Conservation (phyloP, 495 filamentous ascomycete species). For the Pyronema omphalodes region DNA sequence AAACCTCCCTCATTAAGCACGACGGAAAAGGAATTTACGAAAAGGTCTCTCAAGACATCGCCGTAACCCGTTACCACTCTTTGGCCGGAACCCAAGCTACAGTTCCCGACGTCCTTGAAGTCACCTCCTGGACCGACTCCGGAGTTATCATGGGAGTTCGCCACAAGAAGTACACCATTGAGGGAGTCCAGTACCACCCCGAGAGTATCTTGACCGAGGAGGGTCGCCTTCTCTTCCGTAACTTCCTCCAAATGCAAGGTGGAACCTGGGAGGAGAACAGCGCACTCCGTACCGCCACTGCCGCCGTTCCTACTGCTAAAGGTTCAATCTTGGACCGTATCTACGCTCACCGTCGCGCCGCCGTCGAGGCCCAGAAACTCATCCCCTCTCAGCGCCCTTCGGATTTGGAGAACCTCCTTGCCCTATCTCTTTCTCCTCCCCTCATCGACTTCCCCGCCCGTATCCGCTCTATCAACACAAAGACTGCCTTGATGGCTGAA, state of each 20-base stretch:
- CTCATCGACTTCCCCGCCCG: slow-evolving; percentile 66
- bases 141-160: slow-evolving; percentile 91
- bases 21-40: slow-evolving; percentile 77
- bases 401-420: slow-evolving; percentile 75
- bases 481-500: slow-evolving; percentile 58
- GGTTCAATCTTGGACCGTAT: slow-evolving; percentile 67
- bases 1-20: slow-evolving; percentile 78
- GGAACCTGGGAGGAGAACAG: slow-evolving; percentile 82
- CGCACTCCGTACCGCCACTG: slow-evolving; percentile 26
- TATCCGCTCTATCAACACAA: slow-evolving; percentile 47
- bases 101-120: slow-evolving; percentile 69
- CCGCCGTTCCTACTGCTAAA: slow-evolving; percentile 11
- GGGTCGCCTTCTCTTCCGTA: slow-evolving; percentile 73
- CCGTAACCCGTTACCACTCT: slow-evolving; percentile 91
- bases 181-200: slow-evolving; percentile 94
- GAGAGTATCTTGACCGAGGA: slow-evolving; percentile 89
- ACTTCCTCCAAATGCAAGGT: slow-evolving; percentile 70
- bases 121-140: slow-evolving; percentile 74
- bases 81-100: slow-evolving; percentile 83
- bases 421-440: slow-evolving; percentile 66
- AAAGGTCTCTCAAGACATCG: slow-evolving; percentile 53
- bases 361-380: slow-evolving; percentile 66
- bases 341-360: slow-evolving; percentile 61
- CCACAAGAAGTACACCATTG: slow-evolving; percentile 74
- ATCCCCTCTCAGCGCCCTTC: slow-evolving; percentile 66